Conservation (phyloP, 1,139 yeast species). For the Geotrichum carabidarum region DNA sequence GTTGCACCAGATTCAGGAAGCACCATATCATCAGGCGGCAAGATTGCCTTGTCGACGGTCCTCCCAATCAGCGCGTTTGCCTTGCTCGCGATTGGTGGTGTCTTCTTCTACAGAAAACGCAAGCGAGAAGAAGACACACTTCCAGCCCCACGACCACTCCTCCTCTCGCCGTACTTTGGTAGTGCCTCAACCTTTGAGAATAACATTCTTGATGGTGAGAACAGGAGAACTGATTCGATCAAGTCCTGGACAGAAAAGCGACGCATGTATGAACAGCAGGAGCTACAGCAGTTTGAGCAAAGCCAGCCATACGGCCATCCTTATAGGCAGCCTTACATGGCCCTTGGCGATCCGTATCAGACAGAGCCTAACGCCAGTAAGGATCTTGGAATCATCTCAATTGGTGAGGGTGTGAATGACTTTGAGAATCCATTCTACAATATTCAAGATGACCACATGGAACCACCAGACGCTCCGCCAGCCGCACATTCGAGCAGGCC, state of each 20-base stretch:
- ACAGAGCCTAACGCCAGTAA: not conserved
- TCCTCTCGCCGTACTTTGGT: slow-evolving; percentile 17
- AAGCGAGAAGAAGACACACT: slow-evolving; percentile 11
- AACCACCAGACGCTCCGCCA: not conserved
- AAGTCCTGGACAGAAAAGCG: slow-evolving; percentile 34
- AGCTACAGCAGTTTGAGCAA: slow-evolving; percentile 10
- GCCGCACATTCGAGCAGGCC: slow-evolving; percentile 1
- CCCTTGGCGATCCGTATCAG: not conserved
- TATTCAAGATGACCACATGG: not conserved
- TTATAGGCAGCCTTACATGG: slow-evolving; percentile 10
- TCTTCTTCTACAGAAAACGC: slow-evolving; percentile 19
- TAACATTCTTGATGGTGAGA: slow-evolving; percentile 9
- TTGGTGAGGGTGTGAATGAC: slow-evolving; percentile 15
- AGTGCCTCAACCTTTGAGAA: slow-evolving; percentile 7
- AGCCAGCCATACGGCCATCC: slow-evolving; percentile 1
- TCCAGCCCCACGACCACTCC: slow-evolving; percentile 14
- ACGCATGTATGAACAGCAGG: slow-evolving; percentile 24
- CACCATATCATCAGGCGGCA: slow-evolving; percentile 28
- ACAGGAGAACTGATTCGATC: slow-evolving; percentile 27
- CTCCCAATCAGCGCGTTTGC: slow-evolving; percentile 32
- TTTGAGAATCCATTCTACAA: slow-evolving; percentile 17
- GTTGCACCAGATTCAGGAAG: not conserved
- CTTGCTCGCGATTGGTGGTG: slow-evolving; percentile 27
- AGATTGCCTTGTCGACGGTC: slow-evolving; percentile 37
- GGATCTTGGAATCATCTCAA: slow-evolving; percentile 13